Conservation (phyloP, 768 basidiomycete genomes). For the Coprinellus aureogranulatus region DNA sequence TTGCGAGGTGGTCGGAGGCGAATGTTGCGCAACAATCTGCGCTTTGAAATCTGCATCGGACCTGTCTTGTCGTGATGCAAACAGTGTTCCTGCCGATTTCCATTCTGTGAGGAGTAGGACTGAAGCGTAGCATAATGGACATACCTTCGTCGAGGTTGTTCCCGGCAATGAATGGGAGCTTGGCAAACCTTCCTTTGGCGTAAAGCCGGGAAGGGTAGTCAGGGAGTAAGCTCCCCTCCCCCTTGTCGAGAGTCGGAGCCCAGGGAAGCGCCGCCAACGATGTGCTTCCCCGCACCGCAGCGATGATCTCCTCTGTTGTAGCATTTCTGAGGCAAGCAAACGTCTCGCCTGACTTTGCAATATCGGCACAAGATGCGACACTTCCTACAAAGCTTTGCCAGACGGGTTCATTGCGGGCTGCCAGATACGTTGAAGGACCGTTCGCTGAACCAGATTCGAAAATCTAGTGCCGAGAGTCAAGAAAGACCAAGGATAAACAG, state of each 20-base stretch:
- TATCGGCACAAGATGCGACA: constrained; percentile 31
- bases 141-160: constrained; percentile 46
- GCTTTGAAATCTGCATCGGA: constrained; percentile 23
- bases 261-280: constrained; percentile 25
- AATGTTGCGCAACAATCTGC: constrained; percentile 23
- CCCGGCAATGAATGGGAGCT: constrained; percentile 46
- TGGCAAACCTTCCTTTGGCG: constrained; percentile 24
- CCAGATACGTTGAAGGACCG: constrained; percentile 28
- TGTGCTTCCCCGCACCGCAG: constrained; percentile 13
- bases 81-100: too few relatives aligned
- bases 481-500: not conserved
- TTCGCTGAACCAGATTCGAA: constrained; percentile 42
- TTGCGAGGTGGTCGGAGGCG: constrained; percentile 27
- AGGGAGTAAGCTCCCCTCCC: constrained; percentile 36
- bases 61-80: too few relatives aligned
- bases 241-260: constrained; percentile 38
- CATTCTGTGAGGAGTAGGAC: too few relatives aligned
- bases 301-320: constrained; percentile 21
- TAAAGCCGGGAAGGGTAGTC: constrained; percentile 36
- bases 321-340: constrained; percentile 32
- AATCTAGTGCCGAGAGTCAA: constrained; percentile 28
- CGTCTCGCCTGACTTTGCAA: constrained; percentile 24
- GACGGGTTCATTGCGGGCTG: constrained; percentile 28
- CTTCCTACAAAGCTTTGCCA: constrained; percentile 40
- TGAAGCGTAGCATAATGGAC: too few relatives aligned